Evolutionary conservation across 192 early-diverging fungal species (phyloP), one percentile per base, ranked within the genome.

Genomic region (Backusella circina): DNA sequence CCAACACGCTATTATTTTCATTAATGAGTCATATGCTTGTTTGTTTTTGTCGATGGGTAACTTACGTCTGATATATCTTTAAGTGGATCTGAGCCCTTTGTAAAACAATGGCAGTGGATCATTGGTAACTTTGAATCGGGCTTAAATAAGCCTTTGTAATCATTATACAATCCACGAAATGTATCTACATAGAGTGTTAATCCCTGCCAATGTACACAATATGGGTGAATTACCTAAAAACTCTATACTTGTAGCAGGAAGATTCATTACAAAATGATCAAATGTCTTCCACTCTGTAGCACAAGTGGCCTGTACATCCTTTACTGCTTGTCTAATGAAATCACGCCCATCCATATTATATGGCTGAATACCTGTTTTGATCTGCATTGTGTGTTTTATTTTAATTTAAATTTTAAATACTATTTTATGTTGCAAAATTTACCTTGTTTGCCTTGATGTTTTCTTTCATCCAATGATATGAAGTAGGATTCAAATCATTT

Each of bases 201-300:
- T 37, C 12, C 10, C 0, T 68, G 9, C 39, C 23, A 70, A 66
- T 66, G 12, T 1, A 39, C 10, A 28, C 31, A 28, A 70, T 28
- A 16, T 3, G 10, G 18, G 15, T 28, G 5, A 74, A 37, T 65
- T 83, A 94, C 92, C 94, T 47, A 99, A 81, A 75, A 99, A 99
- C 77, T 98, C 97, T 37, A 99, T 89, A 7, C 96, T 97, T 3
- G 94, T 96, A 7, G 92, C 98, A 0, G 98, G 98, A 21, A 99
- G 86, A 80, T 99, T 99, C 98, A 99, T 99, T 0, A 99, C 94
- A 74, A 95, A 98, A 76, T 99, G 98, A 67, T 97, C 86, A 76
- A 98, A 98, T 26, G 90, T 92, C 57, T 80, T 82, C 81, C 88
- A 88, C n/a, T 75, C 44, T 13, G 71, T 38, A 37, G 32, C 10